Percentiles rank a stretch among this genome's conserved stretches.
Conservation (phyloP, 2,329 filamentous ascomycete genomes). For the Remersonia thermophila region DNA sequence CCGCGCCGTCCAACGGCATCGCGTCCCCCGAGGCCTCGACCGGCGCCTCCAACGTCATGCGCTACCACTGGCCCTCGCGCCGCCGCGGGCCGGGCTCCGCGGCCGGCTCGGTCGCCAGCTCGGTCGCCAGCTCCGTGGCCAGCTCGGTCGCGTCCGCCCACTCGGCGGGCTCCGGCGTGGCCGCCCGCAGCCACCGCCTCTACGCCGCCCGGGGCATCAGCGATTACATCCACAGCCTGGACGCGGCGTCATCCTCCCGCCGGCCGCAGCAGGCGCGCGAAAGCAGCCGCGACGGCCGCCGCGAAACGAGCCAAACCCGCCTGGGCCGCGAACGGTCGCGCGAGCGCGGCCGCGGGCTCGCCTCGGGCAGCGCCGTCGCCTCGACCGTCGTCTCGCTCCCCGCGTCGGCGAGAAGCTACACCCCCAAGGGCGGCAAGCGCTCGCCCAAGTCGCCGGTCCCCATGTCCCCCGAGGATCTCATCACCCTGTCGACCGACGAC, state of each 20-base stretch:
- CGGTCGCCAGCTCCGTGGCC: constrained; percentile 43
- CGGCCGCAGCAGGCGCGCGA: constrained; percentile 50
- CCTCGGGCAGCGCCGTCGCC: too few species aligned
- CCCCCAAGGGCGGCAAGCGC: constrained; percentile 60
- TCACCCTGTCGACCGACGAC: constrained; percentile 43
- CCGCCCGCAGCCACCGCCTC: constrained; percentile 37
- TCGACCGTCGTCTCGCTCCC: too few species aligned
- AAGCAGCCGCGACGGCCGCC: constrained; percentile 36
- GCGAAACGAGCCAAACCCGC: constrained; percentile 35
- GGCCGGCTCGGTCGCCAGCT: constrained; percentile 9
- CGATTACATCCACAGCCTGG: constrained; percentile 76
- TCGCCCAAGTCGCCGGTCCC: constrained; percentile 87
- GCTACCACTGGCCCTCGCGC: constrained; percentile 43
- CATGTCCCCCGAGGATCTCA: constrained; percentile 83
- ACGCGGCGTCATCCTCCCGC: constrained; percentile 68
- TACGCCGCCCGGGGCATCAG: constrained; percentile 54
- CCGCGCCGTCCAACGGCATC: constrained; percentile 35
- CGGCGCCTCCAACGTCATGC: constrained; percentile 31
- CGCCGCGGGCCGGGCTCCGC: constrained; percentile 40
- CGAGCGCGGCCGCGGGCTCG: constrained; percentile 53
- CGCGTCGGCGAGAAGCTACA: constrained; percentile 42
- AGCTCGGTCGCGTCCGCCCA: constrained; percentile 43
- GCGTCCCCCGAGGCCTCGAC: constrained; percentile 46
- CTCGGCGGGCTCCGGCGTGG: too few species aligned
- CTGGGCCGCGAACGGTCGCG: constrained; percentile 51